Evolutionary conservation across 2,329 filamentous ascomycete genomes (phyloP).

Genomic region (Westerdykella aurantiaca): DNA sequence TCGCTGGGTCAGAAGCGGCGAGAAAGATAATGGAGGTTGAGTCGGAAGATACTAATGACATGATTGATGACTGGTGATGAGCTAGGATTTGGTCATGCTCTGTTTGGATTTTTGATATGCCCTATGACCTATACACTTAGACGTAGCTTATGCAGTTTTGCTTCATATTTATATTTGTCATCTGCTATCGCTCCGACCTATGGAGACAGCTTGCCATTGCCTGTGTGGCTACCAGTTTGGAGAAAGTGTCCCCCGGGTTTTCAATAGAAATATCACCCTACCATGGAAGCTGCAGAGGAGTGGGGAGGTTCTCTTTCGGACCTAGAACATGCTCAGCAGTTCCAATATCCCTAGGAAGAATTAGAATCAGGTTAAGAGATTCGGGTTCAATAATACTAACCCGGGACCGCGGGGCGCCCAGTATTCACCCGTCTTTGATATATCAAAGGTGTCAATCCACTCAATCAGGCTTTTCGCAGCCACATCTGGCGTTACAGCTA

Average conservation of each 20-base stretch:
- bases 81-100: background rate
- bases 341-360: conserved; percentile 56
- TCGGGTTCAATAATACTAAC: conserved; percentile 39
- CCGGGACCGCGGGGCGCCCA: conserved; percentile 66
- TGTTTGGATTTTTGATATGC: too few relatives aligned
- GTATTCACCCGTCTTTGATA: conserved; percentile 62
- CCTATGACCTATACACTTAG: too few relatives aligned
- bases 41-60: conserved; percentile 40
- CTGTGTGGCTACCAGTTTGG: too few relatives aligned
- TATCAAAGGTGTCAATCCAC: conserved; percentile 58
- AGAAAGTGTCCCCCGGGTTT: too few relatives aligned
- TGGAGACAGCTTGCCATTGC: too few relatives aligned
- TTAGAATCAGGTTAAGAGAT: conserved; percentile 3
- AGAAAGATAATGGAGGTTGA: conserved; percentile 44
- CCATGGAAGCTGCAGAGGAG: conserved; percentile 63
- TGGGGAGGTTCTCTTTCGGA: conserved; percentile 49
- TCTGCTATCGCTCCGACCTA: too few relatives aligned
- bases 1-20: conserved; percentile 43
- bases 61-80: conserved; percentile 42
- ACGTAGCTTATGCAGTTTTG: too few relatives aligned
- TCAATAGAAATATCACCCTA: conserved; percentile 27
- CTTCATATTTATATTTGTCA: too few relatives aligned
- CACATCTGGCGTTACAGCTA: conserved; percentile 61
- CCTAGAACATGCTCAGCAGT: conserved; percentile 61
- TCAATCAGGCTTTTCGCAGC: conserved; percentile 58